Evolutionary conservation across 768 basidiomycete genomes (phyloP), one percentile per base, ranked within the genome.

Genomic region (Trametes coccinea): DNA sequence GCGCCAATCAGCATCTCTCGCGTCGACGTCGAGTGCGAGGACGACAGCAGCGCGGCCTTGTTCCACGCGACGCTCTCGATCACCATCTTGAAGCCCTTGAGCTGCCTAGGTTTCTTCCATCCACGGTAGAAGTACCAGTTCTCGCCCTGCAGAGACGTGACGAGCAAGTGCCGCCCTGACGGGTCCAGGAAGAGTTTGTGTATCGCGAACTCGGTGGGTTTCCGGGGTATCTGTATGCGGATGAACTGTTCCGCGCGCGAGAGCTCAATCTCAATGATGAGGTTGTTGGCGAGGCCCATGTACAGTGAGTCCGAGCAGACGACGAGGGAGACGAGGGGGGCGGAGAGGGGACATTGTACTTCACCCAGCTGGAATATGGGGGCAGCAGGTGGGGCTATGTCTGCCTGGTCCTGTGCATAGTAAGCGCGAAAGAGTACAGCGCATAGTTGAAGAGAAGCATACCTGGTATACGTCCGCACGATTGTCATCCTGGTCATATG

Each of bases 31-130:
- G 86, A 79, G 71, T 88, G 80, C 10, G 86, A 77, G 0, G 88
- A 81, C 7, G 88, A 82, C 41, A 89, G 76, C 48, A 88, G 71
- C 52, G 83, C 81, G 54, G 84, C 71, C 73, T 84, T 89, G 68
- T 93, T 95, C 96, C 96, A 98, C 0, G 92, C 92, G 43, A 98
- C 79, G 63, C 92, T 89, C 73, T 95, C 92, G 65, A 98, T 89
- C 69, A 92, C 81, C 79, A 93, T 87, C 72, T 92, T 89, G 74
- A 95, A 89, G 7, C 79, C 78, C 69, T 92, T 89, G 55, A 98
- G 78, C 46, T 82, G 88, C 46, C 85, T 83, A 0, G 93, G 89
- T 69, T 94, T 92, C 78, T 90, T 90, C 85, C 88, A 89, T 8
- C 83, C 81, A 55, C 83, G 80, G 69, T 86, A 94, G 3, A 95